Evolutionary conservation across 2,329 filamentous ascomycete species (phyloP).

Genomic region (Colletotrichum filicis): DNA sequence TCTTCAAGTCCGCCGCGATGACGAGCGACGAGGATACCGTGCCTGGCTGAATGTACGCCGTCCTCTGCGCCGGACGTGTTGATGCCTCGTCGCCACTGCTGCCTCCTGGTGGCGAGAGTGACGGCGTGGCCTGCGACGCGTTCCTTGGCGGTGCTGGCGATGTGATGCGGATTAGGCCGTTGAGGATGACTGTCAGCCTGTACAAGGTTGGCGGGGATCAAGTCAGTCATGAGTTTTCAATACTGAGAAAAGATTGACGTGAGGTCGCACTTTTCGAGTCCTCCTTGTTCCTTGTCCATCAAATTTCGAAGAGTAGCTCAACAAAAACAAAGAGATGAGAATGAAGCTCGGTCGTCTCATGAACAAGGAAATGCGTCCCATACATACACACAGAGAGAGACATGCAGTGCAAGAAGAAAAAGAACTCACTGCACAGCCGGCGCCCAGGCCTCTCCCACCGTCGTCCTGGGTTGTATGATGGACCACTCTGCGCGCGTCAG

Average conservation of each 20-base stretch:
- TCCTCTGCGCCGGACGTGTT: constrained; percentile 23
- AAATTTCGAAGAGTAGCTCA: background rate
- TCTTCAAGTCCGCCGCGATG: constrained; percentile 44
- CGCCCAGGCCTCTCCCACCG: constrained; percentile 47
- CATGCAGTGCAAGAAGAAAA: background rate
- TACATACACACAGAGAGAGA: background rate
- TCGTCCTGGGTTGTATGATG: constrained; percentile 44
- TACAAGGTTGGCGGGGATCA: background rate
- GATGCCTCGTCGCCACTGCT: background rate
- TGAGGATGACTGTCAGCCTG: constrained; percentile 45
- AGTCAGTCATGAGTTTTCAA: background rate
- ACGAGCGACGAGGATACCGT: constrained; percentile 44
- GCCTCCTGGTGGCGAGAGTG: background rate
- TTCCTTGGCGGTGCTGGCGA: constrained; percentile 41
- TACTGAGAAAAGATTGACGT: background rate
- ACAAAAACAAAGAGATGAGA: background rate
- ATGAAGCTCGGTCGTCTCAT: background rate
- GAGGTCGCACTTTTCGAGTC: background rate
- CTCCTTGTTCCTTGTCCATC: background rate
- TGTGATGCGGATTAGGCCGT: constrained; percentile 46
- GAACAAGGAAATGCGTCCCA: background rate
- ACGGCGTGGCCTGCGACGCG: constrained; percentile 19
- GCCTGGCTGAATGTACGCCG: constrained; percentile 45
- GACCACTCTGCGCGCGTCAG: constrained; percentile 44
- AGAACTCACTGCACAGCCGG: constrained; percentile 43